phyloP scores from a whole-genome alignment of 176 grass and related monocot genomes.

The Calamus simplicifolius region DNA sequence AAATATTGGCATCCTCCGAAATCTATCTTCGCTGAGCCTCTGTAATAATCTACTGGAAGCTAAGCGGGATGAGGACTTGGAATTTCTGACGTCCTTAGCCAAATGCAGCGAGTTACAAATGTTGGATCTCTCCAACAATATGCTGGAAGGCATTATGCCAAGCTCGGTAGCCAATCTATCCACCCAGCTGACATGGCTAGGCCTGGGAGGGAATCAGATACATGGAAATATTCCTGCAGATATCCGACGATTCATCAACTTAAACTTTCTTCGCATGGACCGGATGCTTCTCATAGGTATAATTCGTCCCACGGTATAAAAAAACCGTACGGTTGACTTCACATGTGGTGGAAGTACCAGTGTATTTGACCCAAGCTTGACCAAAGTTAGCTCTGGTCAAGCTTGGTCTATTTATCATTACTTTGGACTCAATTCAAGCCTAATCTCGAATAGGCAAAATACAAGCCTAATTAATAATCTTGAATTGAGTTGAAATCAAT shows the following conservation, averaged over 20 bases:
- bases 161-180: conserved; percentile 32
- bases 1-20: conserved; percentile 21
- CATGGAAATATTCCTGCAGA: conserved; percentile 24
- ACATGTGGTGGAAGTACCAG: too few relatives aligned
- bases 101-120: conserved; percentile 27
- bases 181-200: not conserved
- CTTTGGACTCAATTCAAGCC: too few relatives aligned
- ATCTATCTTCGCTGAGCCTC: conserved; percentile 16
- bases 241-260: not conserved
- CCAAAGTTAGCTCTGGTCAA: too few relatives aligned
- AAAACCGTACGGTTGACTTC: too few relatives aligned
- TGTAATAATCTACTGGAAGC: conserved; percentile 32
- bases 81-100: conserved; percentile 22
- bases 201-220: conserved; percentile 24
- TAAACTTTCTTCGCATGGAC: too few relatives aligned
- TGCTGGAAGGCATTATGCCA: conserved; percentile 27
- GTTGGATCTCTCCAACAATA: conserved; percentile 17
- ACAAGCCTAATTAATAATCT: too few relatives aligned
- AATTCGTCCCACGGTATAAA: too few relatives aligned
- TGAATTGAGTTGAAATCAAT: too few relatives aligned
- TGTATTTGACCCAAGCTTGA: too few relatives aligned
- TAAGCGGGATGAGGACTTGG: conserved; percentile 6
- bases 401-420: too few relatives aligned
- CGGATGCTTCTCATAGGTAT: too few relatives aligned
- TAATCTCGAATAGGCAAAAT: too few relatives aligned